Evolutionary conservation across 2,329 filamentous ascomycete genomes (phyloP).

Genomic region (Xylaria hypoxylon): DNA sequence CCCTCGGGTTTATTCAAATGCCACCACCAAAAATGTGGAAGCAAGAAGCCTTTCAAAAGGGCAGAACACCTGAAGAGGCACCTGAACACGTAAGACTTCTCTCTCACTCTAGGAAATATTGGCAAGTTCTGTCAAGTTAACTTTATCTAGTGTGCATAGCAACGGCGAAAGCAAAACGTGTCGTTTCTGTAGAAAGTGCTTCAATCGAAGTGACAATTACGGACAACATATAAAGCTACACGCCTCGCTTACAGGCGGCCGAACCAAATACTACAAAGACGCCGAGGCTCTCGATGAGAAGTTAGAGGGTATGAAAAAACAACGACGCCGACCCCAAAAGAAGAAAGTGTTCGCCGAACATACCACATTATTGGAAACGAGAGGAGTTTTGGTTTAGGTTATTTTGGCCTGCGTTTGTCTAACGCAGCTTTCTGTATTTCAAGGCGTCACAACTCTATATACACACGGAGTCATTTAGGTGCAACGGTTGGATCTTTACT

Average conservation of each 20-base stretch:
- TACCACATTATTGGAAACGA: too few species aligned
- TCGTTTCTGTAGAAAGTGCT: conserved; percentile 39
- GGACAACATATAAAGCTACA: conserved; percentile 55
- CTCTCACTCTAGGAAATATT: conserved; percentile 2
- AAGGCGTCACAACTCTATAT: neutral
- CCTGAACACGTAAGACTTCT: conserved; percentile 57
- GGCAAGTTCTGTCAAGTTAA: conserved; percentile 43
- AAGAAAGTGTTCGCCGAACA: too few species aligned
- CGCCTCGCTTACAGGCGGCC: conserved; percentile 47
- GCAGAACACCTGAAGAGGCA: conserved; percentile 69
- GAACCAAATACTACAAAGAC: conserved; percentile 49
- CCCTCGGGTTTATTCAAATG: neutral
- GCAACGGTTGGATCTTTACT: too few species aligned
- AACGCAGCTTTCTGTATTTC: neutral
- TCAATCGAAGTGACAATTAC: conserved; percentile 57
- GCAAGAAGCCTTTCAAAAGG: conserved; percentile 59
- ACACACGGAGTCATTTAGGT: neutral
- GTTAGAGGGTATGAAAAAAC: conserved; percentile 45
- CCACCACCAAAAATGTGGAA: conserved; percentile 50
- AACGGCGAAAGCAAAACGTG: conserved; percentile 25
- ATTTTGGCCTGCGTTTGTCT: too few species aligned
- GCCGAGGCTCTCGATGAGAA: conserved; percentile 46
- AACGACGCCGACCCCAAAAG: conserved; percentile 43
- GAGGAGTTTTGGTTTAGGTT: neutral
- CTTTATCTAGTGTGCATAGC: conserved; percentile 46